Conservation (phyloP, 495 filamentous ascomycete species). For the Ascodesmis nigricans region DNA sequence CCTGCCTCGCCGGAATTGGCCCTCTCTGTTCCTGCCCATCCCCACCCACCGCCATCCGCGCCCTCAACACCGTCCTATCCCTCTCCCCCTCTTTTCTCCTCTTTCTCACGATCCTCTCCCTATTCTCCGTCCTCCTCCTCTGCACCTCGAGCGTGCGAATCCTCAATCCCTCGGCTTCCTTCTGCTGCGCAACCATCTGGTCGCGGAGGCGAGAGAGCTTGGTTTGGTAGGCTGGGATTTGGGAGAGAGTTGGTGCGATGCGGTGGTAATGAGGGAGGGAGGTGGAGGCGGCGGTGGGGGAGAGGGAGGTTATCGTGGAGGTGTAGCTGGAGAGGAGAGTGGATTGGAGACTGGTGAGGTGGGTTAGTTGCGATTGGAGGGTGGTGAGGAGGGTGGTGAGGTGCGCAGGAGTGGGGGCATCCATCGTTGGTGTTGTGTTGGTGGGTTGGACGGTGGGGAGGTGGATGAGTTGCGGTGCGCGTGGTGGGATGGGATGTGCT, state of each 20-base stretch:
- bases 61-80: slow-evolving; percentile 16
- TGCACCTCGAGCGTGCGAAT: slow-evolving; percentile 14
- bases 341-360: slow-evolving; percentile 11
- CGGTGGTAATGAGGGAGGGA: slow-evolving; percentile 14
- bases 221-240: slow-evolving; percentile 16
- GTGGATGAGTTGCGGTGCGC: too few relatives aligned
- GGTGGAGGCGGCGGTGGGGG: slow-evolving; percentile 9
- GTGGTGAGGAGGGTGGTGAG: not conserved
- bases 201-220: slow-evolving; percentile 16
- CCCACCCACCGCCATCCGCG: slow-evolving; percentile 6
- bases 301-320: slow-evolving; percentile 16
- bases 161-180: slow-evolving; percentile 13
- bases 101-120: slow-evolving; percentile 11
- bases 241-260: slow-evolving; percentile 14
- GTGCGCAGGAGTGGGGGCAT: slow-evolving; percentile 2
- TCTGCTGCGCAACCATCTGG: slow-evolving; percentile 15
- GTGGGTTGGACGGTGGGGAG: too few relatives aligned
- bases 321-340: slow-evolving; percentile 16
- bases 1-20: not conserved
- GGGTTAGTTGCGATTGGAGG: slow-evolving; percentile 1
- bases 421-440: not conserved
- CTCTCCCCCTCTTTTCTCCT: slow-evolving; percentile 15
- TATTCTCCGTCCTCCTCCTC: slow-evolving; percentile 8
- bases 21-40: not conserved
- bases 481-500: too few relatives aligned